phyloP scores from a whole-genome alignment of 108 stramenopile species.

The Conticribra guillardii region DNA sequence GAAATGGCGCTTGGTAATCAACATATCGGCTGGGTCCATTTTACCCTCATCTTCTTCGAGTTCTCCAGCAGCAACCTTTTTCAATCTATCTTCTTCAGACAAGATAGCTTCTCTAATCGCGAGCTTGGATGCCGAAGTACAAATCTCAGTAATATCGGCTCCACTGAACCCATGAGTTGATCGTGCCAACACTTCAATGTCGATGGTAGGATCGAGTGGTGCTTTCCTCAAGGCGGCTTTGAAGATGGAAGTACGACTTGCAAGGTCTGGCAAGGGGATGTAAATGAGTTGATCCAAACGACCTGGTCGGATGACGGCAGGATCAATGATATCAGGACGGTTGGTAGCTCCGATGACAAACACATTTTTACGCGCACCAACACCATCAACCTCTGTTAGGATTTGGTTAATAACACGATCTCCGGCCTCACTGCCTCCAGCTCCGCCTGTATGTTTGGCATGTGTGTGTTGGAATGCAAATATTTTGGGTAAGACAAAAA shows the following conservation, averaged over 20 bases:
- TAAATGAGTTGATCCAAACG: conserved; percentile 99
- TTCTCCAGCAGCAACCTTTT: conserved; percentile 86
- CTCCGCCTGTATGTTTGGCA: conserved; percentile 32
- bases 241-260: conserved; percentile 94
- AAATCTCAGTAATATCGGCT: conserved; percentile 97
- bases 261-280: conserved; percentile 95
- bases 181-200: conserved; percentile 79
- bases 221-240: conserved; percentile 96
- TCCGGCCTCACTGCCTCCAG: conserved; percentile 94
- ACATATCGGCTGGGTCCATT: conserved; percentile 77
- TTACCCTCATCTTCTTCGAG: conserved; percentile 86
- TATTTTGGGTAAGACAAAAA: too few relatives aligned
- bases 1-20: conserved; percentile 83
- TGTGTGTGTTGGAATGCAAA: not conserved
- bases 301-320: conserved; percentile 98
- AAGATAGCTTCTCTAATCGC: conserved; percentile 92
- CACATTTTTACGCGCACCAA: conserved; percentile 96
- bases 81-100: conserved; percentile 83
- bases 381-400: conserved; percentile 98
- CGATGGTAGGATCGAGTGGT: conserved; percentile 83
- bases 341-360: conserved; percentile 99
- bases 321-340: conserved; percentile 98
- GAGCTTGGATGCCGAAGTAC: conserved; percentile 95
- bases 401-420: conserved; percentile 99
- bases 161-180: conserved; percentile 95